phyloP scores from a whole-genome alignment of 1,284 basidiomycete species.

The Meira nashicola region DNA sequence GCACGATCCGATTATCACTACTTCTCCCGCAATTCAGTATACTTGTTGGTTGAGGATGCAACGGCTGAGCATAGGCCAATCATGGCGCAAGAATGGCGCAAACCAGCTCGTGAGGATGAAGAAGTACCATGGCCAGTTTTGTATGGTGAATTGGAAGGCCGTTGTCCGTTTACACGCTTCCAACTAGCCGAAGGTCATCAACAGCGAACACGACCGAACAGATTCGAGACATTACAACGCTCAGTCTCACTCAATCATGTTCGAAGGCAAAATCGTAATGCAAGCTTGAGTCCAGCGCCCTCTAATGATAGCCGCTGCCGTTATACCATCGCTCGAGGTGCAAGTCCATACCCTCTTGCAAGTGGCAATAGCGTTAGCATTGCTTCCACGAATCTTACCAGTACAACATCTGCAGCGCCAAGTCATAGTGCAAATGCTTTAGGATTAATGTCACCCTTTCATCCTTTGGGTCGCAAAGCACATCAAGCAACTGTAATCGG shows the following conservation, averaged over 20 bases:
- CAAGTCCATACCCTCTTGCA: constrained; percentile 38
- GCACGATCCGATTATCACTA: constrained; percentile 83
- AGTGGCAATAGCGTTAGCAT: constrained; percentile 77
- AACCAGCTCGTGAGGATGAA: constrained; percentile 28
- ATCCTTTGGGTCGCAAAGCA: constrained; percentile 5
- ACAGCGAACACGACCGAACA: constrained; percentile 9
- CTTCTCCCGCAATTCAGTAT: constrained; percentile 72
- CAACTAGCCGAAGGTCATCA: constrained; percentile 23
- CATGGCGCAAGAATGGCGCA: constrained; percentile 58
- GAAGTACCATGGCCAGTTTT: constrained; percentile 59
- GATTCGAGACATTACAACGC: constrained; percentile 60
- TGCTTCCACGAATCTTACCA: constrained; percentile 80
- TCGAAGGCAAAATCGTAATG: constrained; percentile 52
- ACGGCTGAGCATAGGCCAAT: constrained; percentile 65
- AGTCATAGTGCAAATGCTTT: background rate
- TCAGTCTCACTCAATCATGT: constrained; percentile 74
- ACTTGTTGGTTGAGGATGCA: constrained; percentile 85
- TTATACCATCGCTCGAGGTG: constrained; percentile 13
- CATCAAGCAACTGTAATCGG: constrained; percentile 6
- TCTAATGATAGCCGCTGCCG: background rate
- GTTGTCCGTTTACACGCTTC: constrained; percentile 52
- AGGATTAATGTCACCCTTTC: constrained; percentile 1
- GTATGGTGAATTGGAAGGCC: constrained; percentile 54
- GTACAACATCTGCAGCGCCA: constrained; percentile 63
- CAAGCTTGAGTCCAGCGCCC: constrained; percentile 7